Base-by-base conservation (phyloP, 495 filamentous ascomycete species). In the Neurospora terricola region DNA sequence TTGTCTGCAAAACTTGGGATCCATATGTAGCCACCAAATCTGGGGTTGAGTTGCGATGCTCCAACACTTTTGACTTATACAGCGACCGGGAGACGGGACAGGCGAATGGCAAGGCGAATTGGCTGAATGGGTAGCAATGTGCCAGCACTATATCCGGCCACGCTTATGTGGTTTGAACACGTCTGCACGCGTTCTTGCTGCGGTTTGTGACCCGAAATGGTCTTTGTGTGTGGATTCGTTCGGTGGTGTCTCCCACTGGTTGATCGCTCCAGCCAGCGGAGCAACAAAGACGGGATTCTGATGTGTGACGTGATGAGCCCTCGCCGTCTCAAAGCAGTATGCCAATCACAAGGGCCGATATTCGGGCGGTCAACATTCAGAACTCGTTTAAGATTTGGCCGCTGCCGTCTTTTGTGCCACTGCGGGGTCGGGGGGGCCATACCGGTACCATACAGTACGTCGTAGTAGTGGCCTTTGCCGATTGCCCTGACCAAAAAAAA, bases 391-490 rank as follows among this genome's bases (percentile, higher is more conserved):
- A 43, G 18, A 62, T 36, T 62, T 36, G 71, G 54, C 69, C 37
- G 36, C 54, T 34, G 48, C n/a, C 66, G 69, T 30, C 38, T 71
- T 74, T 76, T 73, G 79, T 80, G 77, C 76, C 77, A 78, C 79
- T 80, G 79, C 79, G 79, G 79, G 79, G 79, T 75, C 69, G 62
- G 36, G 76, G 76, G 42, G 69, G 54, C 23, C 54, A 66, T 66
- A 66, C 23, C 10, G 45, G 45, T 23, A 54, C 23, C 12, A 27
- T 30, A 30, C 54, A 59, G 48, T 18, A 16, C 54, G 54, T 66
- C 54, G 54, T 66, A 36, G 54, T 18, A 66, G 27, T 66, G 27
- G 54, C 54, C 54, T 30, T 34, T 66, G 54, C 54, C 54, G 54
- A 18, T 34, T 66, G 54, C 54, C 54, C 39, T 74, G 75, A 71